Evolutionary conservation across 768 basidiomycete species (phyloP), one percentile per base, ranked within the genome.

Genomic region (Mycena rebaudengoi): DNA sequence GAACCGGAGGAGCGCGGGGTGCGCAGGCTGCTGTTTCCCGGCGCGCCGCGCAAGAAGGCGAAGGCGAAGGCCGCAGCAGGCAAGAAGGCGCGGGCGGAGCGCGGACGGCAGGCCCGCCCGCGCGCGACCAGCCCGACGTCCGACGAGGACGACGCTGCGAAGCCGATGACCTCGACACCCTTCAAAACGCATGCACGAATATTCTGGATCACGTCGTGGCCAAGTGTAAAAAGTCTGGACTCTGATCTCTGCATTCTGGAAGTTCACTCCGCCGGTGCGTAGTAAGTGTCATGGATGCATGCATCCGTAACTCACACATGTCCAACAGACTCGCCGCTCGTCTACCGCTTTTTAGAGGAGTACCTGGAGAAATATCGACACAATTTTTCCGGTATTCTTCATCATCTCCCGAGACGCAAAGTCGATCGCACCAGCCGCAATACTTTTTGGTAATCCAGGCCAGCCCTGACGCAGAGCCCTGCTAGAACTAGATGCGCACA

Each of bases 1-100:
- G 87, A 88, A 33, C 88, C 88, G 1, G 75, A 79, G 1, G 79
- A 84, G 12, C 76, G 79, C 12, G 86, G 85, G 46, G 80, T 84
- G 3, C 89, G 91, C 0, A 86, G 81, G 67, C 76, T 85, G 32
- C 79, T 92, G 12, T 91, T 91, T 73, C n/a, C n/a, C n/a, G 62
- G 59, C 8, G 62, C 64, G 12, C 40, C 20, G 54, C 62, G 54
- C 30, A 62, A 64, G 51, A 45, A 7, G 18, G 21, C 21, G 45
- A 41, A 25, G 23, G 14, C 62, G 7, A 59, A 60, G 59, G 64
- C 35, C 59, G 62, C 37, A 16, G 59, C 52, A 13, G 49, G 10
- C 44, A 62, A 46, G 29, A 58, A 12, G 40, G 57, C 58, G 4
- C 61, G 58, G 7, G 14, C 60, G 26, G 45, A 30, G 14, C 62